Base-by-base conservation (phyloP, 2,329 filamentous ascomycete genomes). In the Stachybotrys chlorohalonatus region DNA sequence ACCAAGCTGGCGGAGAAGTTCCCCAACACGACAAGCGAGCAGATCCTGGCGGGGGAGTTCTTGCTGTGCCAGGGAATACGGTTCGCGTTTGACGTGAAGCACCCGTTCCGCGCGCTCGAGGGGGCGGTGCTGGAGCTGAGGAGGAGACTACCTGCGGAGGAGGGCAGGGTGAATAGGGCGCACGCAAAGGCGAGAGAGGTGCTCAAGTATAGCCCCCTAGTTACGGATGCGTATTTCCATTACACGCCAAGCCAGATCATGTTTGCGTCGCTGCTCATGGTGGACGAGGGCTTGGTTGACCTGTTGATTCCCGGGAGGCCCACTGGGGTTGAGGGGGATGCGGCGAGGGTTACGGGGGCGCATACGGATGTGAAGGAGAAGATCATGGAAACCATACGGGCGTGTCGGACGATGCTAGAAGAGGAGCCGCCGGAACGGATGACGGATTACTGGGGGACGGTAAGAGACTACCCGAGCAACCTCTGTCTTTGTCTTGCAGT, bases 181-280 rank as follows among this genome's bases (percentile, higher is more conserved):
- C 91, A 95, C 66, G 76, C 77, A n/a, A 80, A 79, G 53, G 88
- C 92, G 0, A 81, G 88, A 47, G 82, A 85, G 17, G 78, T 90
- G 50, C 81, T 95, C 54, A 90, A 90, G 66, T 87, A 85, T 54
- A 88, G 89, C 55, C 89, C 91, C 0, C 75, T 95, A 52, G 80
- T 96, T 57, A 96, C 93, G 31, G 94, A 99, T 64, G 91, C 84
- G n/a, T 97, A 97, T 73, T 96, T 97, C 72, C 87, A 96, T 70
- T 97, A 89, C 73, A 93, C 93, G 0, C 94, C 94, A 0, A 88
- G 89, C 30, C 94, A 99, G 69, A 95, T 97, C 67, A 92, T 92
- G 85, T 80, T 97, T 56, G 86, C 90, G 0, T 85, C 92, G 0
- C 73, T 96, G 31, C 77, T 86, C 13, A 79, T 95, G 52, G 89